Percentiles rank a stretch among this genome's conserved stretches.
These are phyloP conservation scores for Mikania micrantha DNA, from an alignment of 129 eudicot species.

Conservation along the genomic window DNA sequence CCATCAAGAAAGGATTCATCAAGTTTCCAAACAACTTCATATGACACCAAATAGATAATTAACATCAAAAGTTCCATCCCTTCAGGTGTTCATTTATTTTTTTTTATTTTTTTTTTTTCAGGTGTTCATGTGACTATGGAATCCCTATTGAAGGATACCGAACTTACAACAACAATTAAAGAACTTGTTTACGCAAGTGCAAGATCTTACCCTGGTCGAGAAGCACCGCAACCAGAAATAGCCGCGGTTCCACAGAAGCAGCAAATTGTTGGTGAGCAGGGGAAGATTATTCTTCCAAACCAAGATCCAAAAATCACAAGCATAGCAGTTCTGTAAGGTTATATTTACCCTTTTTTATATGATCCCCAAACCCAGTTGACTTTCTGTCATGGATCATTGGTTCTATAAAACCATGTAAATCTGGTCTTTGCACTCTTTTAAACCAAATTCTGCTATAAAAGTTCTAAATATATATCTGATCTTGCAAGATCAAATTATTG, in stretches of 20 bases:
- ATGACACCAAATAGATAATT: background rate
- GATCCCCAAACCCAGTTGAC: slow-evolving; percentile 4
- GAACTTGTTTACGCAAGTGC: slow-evolving; percentile 73
- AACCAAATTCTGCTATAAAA: slow-evolving; percentile 8
- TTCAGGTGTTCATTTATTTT: slow-evolving; percentile 80
- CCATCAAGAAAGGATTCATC: background rate
- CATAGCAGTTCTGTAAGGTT: slow-evolving; percentile 39
- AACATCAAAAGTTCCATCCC: background rate
- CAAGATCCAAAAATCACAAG: slow-evolving; percentile 32
- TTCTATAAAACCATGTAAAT: slow-evolving; percentile 16
- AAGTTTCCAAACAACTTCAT: background rate
- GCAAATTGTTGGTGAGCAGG: slow-evolving; percentile 27
- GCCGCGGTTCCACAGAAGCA: slow-evolving; percentile 25
- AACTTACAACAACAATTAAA: slow-evolving; percentile 57
- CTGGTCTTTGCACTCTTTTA: background rate
- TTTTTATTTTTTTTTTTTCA: too few relatives aligned
- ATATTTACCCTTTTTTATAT: background rate
- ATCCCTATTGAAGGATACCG: slow-evolving; percentile 67
- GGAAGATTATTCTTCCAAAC: slow-evolving; percentile 27
- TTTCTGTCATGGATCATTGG: slow-evolving; percentile 6
- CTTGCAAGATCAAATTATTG: background rate
- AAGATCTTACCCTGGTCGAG: slow-evolving; percentile 60
- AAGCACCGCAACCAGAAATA: slow-evolving; percentile 16
- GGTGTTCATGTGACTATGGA: slow-evolving; percentile 94
- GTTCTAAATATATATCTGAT: background rate